These are phyloP conservation scores for Malassezia japonica DNA, from an alignment of 1,284 basidiomycete species.

Conservation along the genomic window DNA sequence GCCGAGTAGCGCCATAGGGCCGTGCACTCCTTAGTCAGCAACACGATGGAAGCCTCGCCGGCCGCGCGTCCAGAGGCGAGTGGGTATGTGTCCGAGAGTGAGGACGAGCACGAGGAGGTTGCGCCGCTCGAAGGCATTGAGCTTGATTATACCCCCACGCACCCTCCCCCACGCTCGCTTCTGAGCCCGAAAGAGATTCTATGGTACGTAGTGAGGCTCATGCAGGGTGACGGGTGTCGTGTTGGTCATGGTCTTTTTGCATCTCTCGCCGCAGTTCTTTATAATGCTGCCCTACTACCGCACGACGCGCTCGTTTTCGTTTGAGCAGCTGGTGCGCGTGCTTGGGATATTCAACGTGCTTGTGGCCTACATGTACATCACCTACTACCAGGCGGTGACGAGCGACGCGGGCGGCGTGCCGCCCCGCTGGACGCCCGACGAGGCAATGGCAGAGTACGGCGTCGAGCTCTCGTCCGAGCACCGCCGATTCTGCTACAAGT, in stretches of 20 bases:
- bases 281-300: conserved; percentile 37
- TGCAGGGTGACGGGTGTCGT: conserved; percentile 22
- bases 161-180: neutral
- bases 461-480: conserved; percentile 9
- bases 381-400: conserved; percentile 35
- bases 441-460: conserved; percentile 2
- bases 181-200: conserved; percentile 1
- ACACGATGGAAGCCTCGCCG: neutral
- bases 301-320: conserved; percentile 27
- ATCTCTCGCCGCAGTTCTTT: conserved; percentile 30
- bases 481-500: conserved; percentile 41
- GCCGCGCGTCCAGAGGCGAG: neutral
- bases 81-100: neutral
- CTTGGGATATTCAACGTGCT: conserved; percentile 72
- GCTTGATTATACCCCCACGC: neutral
- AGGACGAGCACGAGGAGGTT: neutral
- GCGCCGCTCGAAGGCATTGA: neutral
- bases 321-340: conserved; percentile 60
- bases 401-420: conserved; percentile 39
- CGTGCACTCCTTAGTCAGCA: neutral
- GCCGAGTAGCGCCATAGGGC: neutral
- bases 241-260: conserved; percentile 31
- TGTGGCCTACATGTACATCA: conserved; percentile 23
- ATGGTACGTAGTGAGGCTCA: conserved; percentile 11
- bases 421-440: conserved; percentile 27